Conservation (phyloP, 495 filamentous ascomycete genomes). For the Beverwykella pulmonaria region DNA sequence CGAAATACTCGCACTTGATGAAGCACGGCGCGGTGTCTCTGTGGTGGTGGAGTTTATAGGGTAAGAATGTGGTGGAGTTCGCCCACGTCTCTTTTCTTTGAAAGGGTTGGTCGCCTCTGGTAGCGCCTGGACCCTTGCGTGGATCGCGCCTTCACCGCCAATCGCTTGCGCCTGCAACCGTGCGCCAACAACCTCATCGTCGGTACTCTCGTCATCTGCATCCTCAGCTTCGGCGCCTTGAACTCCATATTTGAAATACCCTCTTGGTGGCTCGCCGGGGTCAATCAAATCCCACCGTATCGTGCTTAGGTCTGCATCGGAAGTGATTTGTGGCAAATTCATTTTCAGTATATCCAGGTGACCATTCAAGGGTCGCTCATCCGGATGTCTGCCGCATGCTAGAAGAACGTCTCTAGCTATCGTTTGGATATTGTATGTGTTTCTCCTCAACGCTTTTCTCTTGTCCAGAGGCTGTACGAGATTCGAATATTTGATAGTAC, state of each 20-base stretch:
- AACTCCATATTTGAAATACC: conserved; percentile 21
- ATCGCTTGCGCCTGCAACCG: neutral
- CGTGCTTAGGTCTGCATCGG: conserved; percentile 59
- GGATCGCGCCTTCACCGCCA: neutral
- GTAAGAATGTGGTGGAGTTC: conserved; percentile 27
- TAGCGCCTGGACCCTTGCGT: conserved; percentile 18
- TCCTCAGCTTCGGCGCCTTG: conserved; percentile 30
- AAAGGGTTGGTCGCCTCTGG: conserved; percentile 23
- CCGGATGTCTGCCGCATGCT: conserved; percentile 61
- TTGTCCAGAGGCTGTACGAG: conserved; percentile 52
- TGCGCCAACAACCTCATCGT: conserved; percentile 15
- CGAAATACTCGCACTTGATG: neutral
- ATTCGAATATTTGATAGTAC: conserved; percentile 35
- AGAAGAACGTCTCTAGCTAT: conserved; percentile 70
- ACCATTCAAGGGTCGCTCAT: conserved; percentile 58
- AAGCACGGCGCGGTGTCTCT: neutral
- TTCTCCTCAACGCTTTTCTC: conserved; percentile 51
- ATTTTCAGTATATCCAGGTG: conserved; percentile 57
- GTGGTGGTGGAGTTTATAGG: conserved; percentile 8
- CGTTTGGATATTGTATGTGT: conserved; percentile 60
- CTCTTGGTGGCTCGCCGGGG: conserved; percentile 44
- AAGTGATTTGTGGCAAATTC: conserved; percentile 49
- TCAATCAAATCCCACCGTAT: conserved; percentile 72
- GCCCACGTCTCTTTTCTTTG: conserved; percentile 29
- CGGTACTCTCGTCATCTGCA: conserved; percentile 40